Conservation (phyloP, 1,139 yeast genomes). For the Kodamaea arcana region DNA sequence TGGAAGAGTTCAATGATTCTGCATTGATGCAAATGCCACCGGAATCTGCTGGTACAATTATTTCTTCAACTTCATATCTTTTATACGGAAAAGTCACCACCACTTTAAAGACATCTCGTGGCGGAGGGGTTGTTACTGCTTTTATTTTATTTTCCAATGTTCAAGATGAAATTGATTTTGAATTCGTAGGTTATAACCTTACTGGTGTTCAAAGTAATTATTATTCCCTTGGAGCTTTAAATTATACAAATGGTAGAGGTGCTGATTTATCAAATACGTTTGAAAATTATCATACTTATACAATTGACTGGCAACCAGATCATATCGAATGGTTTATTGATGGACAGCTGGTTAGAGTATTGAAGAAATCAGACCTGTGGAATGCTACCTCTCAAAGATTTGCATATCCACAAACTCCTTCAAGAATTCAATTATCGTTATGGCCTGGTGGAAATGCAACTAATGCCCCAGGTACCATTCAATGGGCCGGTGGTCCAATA, state of each 20-base stretch:
- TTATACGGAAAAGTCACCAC: constrained; percentile 86
- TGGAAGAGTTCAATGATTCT: constrained; percentile 52
- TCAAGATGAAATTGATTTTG: constrained; percentile 87
- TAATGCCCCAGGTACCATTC: constrained; percentile 71
- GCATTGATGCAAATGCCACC: constrained; percentile 75
- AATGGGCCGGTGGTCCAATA: constrained; percentile 91
- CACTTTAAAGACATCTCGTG: constrained; percentile 67
- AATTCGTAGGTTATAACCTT: constrained; percentile 74
- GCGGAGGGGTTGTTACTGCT: constrained; percentile 79
- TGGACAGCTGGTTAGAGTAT: constrained; percentile 64
- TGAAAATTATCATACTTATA: constrained; percentile 70
- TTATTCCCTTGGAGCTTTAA: constrained; percentile 69
- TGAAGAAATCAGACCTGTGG: constrained; percentile 61
- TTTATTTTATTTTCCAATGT: constrained; percentile 79
- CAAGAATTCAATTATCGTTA: constrained; percentile 76
- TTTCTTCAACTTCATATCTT: constrained; percentile 72
- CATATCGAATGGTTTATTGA: constrained; percentile 69
- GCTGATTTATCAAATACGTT: constrained; percentile 50
- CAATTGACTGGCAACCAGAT: constrained; percentile 81
- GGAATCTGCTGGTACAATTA: constrained; percentile 71
- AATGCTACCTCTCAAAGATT: constrained; percentile 59
- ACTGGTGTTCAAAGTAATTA: constrained; percentile 68
- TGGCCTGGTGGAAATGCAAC: constrained; percentile 87
- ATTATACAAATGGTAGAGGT: constrained; percentile 58
- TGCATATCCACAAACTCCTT: constrained; percentile 83